phyloP scores from a whole-genome alignment of 352 stramenopile species.

The Phytophthora ohioensis region DNA sequence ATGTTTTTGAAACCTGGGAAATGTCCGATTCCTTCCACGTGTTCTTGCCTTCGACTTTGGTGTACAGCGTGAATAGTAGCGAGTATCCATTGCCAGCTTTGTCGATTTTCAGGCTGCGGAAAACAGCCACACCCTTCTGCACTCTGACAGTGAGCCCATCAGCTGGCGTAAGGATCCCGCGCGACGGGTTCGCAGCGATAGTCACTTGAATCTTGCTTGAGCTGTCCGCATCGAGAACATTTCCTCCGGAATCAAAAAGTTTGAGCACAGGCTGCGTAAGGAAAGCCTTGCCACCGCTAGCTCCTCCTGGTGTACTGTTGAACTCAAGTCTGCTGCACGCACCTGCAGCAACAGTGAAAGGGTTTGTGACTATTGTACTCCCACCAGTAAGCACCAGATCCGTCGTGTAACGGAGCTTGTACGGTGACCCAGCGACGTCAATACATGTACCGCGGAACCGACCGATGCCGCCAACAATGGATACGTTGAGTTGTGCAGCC shows the following conservation, averaged over 20 bases:
- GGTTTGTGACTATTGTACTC: conserved; percentile 69
- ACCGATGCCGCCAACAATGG: conserved; percentile 59
- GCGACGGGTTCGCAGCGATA: conserved; percentile 81
- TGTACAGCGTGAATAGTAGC: conserved; percentile 73
- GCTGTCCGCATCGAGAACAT: conserved; percentile 69
- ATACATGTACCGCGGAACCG: conserved; percentile 77
- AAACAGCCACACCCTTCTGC: conserved; percentile 63
- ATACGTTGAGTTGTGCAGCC: conserved; percentile 52
- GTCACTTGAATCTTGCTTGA: conserved; percentile 67
- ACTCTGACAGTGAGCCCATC: conserved; percentile 54
- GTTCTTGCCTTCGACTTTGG: conserved; percentile 47
- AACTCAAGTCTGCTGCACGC: conserved; percentile 63
- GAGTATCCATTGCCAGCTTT: conserved; percentile 79
- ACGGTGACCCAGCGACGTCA: conserved; percentile 80
- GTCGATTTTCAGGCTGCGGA: conserved; percentile 80
- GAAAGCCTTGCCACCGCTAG: conserved; percentile 79
- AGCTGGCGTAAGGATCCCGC: conserved; percentile 53
- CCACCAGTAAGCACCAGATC: conserved; percentile 64
- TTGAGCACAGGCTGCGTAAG: conserved; percentile 79
- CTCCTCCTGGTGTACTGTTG: conserved; percentile 42
- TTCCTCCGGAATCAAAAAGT: conserved; percentile 79
- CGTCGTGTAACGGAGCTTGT: conserved; percentile 76
- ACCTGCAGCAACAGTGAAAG: conserved; percentile 78
- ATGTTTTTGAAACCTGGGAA: conserved; percentile 62
- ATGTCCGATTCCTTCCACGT: conserved; percentile 58